Conservation (phyloP, 139 green algal species). For the Volvox africanus region DNA sequence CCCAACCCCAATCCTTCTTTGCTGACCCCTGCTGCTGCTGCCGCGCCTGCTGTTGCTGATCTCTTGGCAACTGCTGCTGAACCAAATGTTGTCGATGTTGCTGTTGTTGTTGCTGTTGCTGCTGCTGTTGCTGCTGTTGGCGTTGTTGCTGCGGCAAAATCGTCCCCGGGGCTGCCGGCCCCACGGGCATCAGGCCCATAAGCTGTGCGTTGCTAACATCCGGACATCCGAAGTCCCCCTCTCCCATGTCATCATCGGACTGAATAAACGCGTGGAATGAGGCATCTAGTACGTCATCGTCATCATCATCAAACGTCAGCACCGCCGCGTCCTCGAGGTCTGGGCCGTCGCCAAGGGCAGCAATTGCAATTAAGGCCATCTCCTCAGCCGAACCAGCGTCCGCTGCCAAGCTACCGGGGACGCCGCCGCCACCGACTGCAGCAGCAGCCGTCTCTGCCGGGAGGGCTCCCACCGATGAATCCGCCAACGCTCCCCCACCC, state of each 20-base stretch:
- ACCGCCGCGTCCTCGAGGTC: neutral
- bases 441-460: neutral
- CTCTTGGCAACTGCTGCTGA: neutral
- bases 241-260: neutral
- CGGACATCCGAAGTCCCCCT: neutral
- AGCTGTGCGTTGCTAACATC: too few species aligned
- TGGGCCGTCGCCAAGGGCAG: neutral
- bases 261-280: neutral
- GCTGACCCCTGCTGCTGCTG: neutral
- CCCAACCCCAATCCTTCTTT: neutral
- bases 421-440: neutral
- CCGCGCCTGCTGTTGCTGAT: neutral
- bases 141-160: neutral
- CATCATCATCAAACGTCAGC: neutral
- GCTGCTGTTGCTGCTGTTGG: neutral
- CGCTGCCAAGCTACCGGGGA: neutral
- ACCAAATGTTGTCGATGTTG: neutral
- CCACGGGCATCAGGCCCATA: too few species aligned
- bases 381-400: too few species aligned
- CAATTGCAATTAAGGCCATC: neutral
- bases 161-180: too few species aligned
- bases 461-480: neutral
- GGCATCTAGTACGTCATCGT: neutral
- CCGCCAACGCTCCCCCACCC: neutral
- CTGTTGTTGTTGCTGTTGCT: neutral